Evolutionary conservation across 2,329 filamentous ascomycete genomes (phyloP), one percentile per base, ranked within the genome.

Genomic region (Clonostachys rosea): DNA sequence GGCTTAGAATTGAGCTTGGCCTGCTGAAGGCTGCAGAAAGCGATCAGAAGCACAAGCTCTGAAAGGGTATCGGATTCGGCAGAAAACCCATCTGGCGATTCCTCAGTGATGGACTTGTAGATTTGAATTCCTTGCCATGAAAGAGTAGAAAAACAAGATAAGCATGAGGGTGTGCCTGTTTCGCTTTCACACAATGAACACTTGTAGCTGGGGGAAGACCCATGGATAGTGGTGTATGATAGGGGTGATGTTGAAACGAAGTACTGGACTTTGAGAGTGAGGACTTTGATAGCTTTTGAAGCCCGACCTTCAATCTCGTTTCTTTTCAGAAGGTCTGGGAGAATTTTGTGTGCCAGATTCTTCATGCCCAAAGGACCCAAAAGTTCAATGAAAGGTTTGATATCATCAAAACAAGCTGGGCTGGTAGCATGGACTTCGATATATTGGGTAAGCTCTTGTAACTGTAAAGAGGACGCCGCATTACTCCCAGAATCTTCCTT

Each of bases 341-440:
- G 49, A 43, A 71, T 63, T 1, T n/a, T 11, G 14, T 18, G 4
- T 16, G 43, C 39, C 11, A 49, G 42, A 20, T 65, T 56, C 40
- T 63, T 65, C 8, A 71, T 54, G 7, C 76, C 74, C 1, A 61
- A 54, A 3, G 66, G 59, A 2, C 58, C 63, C 1, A 82, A 64
- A 17, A 61, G 57, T 39, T 72, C 66, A 4, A 74, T 59, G 47
- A 73, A 76, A 1, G 52, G 50, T 49, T 70, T 76, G 39, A 78
- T 54, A 43, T 78, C 75, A 34, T 71, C 67, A 47, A 79, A 78
- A 47, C 65, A 74, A 7, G 66, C 62, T 5, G 63, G 57, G n/a
- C 61, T 66, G 0, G 51, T 50, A n/a, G 57, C 60, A 46, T 71
- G 62, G 34, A 63, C 58, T 3, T 63, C 51, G 17, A 74, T 56